Evolutionary conservation across 2,329 filamentous ascomycete genomes (phyloP).

Genomic region (Microcyclospora pomicola): DNA sequence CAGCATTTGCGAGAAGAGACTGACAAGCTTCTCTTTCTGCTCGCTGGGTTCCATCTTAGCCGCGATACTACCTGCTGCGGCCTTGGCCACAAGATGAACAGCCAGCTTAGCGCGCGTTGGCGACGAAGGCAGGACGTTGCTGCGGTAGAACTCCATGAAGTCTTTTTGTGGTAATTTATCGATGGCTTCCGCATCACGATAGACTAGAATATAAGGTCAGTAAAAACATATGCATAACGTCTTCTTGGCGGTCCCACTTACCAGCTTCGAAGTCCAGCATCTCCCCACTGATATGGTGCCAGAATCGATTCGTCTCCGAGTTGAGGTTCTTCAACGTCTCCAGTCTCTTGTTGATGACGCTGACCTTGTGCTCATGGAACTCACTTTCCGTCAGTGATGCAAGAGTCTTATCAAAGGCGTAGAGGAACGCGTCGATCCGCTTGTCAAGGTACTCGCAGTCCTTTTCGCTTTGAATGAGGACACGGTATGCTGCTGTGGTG

Average conservation of each 20-base stretch:
- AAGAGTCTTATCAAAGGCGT: conserved; percentile 50
- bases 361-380: conserved; percentile 84
- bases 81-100: conserved; percentile 69
- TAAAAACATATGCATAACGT: not conserved
- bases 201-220: conserved; percentile 35
- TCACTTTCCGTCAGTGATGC: conserved; percentile 65
- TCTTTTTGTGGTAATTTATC: conserved; percentile 64
- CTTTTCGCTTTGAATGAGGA: conserved; percentile 88
- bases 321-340: conserved; percentile 88
- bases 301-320: conserved; percentile 70
- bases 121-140: conserved; percentile 63
- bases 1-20: conserved; percentile 33
- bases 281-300: conserved; percentile 72
- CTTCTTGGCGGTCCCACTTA: conserved; percentile 32
- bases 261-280: conserved; percentile 82
- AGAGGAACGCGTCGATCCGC: conserved; percentile 75
- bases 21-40: conserved; percentile 31
- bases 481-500: conserved; percentile 63
- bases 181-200: conserved; percentile 63
- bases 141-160: conserved; percentile 63
- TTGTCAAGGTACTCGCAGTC: conserved; percentile 70
- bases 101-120: conserved; percentile 64
- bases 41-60: conserved; percentile 24
- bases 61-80: conserved; percentile 26
- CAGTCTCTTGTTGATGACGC: conserved; percentile 69